Evolutionary conservation across 2,329 filamentous ascomycete genomes (phyloP).

Genomic region (Mariannaea elegans): DNA sequence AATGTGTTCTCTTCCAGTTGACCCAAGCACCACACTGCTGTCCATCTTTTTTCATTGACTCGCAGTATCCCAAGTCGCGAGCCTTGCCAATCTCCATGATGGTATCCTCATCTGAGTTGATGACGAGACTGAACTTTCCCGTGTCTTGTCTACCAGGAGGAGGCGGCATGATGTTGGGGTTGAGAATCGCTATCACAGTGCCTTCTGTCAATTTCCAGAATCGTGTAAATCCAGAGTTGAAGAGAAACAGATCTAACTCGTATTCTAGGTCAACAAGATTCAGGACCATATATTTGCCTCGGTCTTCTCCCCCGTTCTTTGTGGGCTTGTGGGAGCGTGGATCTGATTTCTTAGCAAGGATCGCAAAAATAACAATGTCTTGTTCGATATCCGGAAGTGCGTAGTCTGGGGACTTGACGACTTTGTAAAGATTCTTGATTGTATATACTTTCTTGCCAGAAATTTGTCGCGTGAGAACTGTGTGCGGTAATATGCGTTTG

Average conservation of each 20-base stretch:
- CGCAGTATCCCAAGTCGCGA: constrained; percentile 89
- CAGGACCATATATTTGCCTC: constrained; percentile 92
- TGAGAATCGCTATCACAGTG: constrained; percentile 91
- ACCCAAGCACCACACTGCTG: constrained; percentile 84
- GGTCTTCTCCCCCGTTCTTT: constrained; percentile 60
- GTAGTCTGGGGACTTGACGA: constrained; percentile 84
- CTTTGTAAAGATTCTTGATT: constrained; percentile 82
- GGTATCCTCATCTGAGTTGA: constrained; percentile 87
- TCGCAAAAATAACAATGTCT: constrained; percentile 88
- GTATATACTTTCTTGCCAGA: constrained; percentile 79
- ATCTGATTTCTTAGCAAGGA: constrained; percentile 88
- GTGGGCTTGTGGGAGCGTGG: constrained; percentile 69
- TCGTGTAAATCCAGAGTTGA: constrained; percentile 86
- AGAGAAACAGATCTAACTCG: constrained; percentile 92
- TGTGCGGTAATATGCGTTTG: constrained; percentile 83
- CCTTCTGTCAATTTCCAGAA: constrained; percentile 95
- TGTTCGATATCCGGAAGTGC: constrained; percentile 83
- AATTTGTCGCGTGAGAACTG: constrained; percentile 79
- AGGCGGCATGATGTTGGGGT: constrained; percentile 90
- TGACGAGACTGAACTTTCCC: constrained; percentile 83
- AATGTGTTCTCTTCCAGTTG: constrained; percentile 86
- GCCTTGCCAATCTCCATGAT: constrained; percentile 88
- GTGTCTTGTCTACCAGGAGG: constrained; percentile 78
- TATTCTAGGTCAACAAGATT: constrained; percentile 88
- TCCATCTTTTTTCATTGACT: constrained; percentile 85